phyloP scores from a whole-genome alignment of 805 yeast species.

The Sungouiozyma ichnusensis region DNA sequence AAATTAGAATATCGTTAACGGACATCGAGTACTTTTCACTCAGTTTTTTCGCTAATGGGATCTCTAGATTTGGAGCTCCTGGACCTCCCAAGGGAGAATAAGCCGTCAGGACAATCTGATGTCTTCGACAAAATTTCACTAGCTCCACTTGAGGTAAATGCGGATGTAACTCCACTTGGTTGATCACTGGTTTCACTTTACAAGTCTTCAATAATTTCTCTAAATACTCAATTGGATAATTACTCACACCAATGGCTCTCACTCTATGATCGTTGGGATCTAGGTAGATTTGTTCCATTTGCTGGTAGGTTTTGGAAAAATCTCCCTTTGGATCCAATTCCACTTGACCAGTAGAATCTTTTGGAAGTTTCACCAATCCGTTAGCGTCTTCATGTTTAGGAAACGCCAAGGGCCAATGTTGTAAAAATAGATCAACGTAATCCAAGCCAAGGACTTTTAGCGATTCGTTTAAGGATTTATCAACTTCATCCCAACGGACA shows the following conservation, averaged over 20 bases:
- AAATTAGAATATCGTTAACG: conserved; percentile 47
- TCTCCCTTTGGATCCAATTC: conserved; percentile 32
- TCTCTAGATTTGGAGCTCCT: conserved; percentile 53
- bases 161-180: conserved; percentile 68
- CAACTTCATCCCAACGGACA: conserved; percentile 41
- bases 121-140: conserved; percentile 38
- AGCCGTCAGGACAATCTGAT: conserved; percentile 45
- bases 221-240: conserved; percentile 34
- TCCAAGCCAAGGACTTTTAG: conserved; percentile 53
- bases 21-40: conserved; percentile 46
- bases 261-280: conserved; percentile 34
- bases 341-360: conserved; percentile 29
- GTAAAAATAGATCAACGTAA: conserved; percentile 64
- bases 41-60: conserved; percentile 39
- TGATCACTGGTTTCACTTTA: conserved; percentile 40
- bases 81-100: conserved; percentile 55
- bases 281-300: conserved; percentile 30
- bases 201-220: conserved; percentile 34
- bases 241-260: conserved; percentile 50
- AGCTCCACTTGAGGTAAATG: conserved; percentile 54
- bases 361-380: conserved; percentile 16
- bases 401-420: conserved; percentile 67
- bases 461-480: conserved; percentile 44
- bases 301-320: conserved; percentile 43
- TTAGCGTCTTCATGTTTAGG: conserved; percentile 18